Conservation (phyloP, 257 asterid genomes). For the Schizonepeta tenuifolia region DNA sequence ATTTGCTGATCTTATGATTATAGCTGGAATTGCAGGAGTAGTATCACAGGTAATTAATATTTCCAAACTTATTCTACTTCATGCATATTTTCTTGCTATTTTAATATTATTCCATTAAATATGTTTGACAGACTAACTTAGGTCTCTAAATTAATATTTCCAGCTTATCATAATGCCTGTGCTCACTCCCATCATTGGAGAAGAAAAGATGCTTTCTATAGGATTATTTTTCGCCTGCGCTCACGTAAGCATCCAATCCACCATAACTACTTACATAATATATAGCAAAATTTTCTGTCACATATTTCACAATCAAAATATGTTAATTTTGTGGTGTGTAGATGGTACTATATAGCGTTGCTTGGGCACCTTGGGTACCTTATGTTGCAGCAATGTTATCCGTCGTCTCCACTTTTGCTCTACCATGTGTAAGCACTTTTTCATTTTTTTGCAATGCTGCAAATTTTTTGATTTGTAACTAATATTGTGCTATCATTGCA, state of each 20-base stretch:
- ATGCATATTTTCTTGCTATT: neutral
- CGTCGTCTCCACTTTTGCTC: constrained; percentile 59
- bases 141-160: constrained; percentile 24
- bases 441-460: neutral
- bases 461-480: neutral
- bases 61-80: no score
- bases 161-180: constrained; percentile 87
- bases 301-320: no score
- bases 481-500: constrained; percentile 34
- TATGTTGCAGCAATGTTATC: constrained; percentile 71
- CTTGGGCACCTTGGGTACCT: constrained; percentile 98
- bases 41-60: constrained; percentile 65
- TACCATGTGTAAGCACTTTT: constrained; percentile 71
- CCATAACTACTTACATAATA: neutral
- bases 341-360: constrained; percentile 80
- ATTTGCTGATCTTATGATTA: constrained; percentile 87
- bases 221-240: constrained; percentile 71
- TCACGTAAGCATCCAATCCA: constrained; percentile 48
- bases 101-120: neutral
- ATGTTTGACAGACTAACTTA: no score
- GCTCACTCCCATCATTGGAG: constrained; percentile 73
- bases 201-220: constrained; percentile 72
- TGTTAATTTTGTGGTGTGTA: constrained; percentile 28
- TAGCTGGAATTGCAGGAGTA: constrained; percentile 76
- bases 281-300: no score